Evolutionary conservation across 2,329 filamentous ascomycete genomes (phyloP).

Genomic region (Cytospora piceae): DNA sequence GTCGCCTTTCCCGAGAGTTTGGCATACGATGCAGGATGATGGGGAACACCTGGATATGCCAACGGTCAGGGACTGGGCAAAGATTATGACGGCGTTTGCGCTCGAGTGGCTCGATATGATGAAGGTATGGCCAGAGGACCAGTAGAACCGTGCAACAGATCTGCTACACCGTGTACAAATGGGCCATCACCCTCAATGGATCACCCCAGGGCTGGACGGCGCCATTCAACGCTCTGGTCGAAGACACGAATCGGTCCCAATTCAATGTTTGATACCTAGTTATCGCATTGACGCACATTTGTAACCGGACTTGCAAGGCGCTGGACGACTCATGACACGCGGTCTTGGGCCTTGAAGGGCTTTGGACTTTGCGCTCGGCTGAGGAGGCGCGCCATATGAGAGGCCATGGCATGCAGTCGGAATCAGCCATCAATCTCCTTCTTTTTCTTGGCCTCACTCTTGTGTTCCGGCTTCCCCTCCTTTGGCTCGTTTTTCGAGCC

Average conservation of each 20-base stretch:
- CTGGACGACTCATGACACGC: background rate
- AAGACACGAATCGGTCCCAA: background rate
- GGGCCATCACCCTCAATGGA: background rate
- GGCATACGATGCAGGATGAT: conserved; percentile 86
- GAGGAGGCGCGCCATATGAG: background rate
- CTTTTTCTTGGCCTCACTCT: conserved; percentile 30
- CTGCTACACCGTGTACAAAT: background rate
- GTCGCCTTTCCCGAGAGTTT: conserved; percentile 77
- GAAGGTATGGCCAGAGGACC: conserved; percentile 28
- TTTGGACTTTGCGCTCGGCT: background rate
- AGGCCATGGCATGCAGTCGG: conserved; percentile 1
- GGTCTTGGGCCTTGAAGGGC: background rate
- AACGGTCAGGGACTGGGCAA: conserved; percentile 85
- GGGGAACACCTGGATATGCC: conserved; percentile 80
- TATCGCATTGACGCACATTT: background rate
- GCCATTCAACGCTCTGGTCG: background rate
- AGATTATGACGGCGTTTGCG: conserved; percentile 80
- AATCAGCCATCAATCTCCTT: conserved; percentile 29
- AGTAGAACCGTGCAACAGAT: conserved; percentile 31
- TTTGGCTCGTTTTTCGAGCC: conserved; percentile 44
- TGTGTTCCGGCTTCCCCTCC: conserved; percentile 27
- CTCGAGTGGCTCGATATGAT: conserved; percentile 88
- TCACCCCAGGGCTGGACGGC: background rate
- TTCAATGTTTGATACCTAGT: background rate
- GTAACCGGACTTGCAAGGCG: background rate